Evolutionary conservation across 257 asterid species (phyloP), one percentile per base, ranked within the genome.

Genomic region (Perilla frutescens): DNA sequence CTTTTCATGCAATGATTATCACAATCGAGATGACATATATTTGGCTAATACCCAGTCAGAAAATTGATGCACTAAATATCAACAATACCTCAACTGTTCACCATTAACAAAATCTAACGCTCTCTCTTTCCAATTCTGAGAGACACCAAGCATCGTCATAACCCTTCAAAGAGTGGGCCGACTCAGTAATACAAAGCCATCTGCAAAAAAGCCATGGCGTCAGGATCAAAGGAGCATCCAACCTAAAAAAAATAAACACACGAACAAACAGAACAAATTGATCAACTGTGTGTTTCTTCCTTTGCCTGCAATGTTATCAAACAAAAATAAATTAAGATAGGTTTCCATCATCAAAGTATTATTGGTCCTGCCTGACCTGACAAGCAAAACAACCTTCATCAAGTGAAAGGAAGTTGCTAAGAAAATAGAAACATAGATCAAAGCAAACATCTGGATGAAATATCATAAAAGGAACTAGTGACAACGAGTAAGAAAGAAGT

Each of bases 171-270:
- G n/a, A n/a, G n/a, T n/a, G n/a, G n/a, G n/a, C n/a, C n/a, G n/a
- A n/a, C n/a, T n/a, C n/a, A n/a, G n/a, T n/a, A n/a, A n/a, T n/a
- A 73, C 67, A 64, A 72, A 79, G 36, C 51, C 55, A 49, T 91
- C 96, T 88, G 96, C 91, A 87, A 84, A 81, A 70, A 15, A 36
- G 79, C 77, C 66, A 77, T 56, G 74, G 63, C 15, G 72, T 81
- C 70, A 80, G 86, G 68, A 76, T 45, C 61, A 41, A 48, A 48
- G n/a, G n/a, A n/a, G n/a, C n/a, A n/a, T n/a, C n/a, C n/a, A n/a
- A n/a, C n/a, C n/a, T n/a, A n/a, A n/a, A 34, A 59, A 9, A 34
- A 12, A 39, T 12, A 58, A 58, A 4, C n/a, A 31, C 11, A 31
- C 40, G n/a, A 69, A 44, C 40, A 70, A 20, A 60, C 45, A 37